These are phyloP conservation scores for Coleophoma eucalyptorum DNA, from an alignment of 2,329 filamentous ascomycete species.

Conservation along the genomic window DNA sequence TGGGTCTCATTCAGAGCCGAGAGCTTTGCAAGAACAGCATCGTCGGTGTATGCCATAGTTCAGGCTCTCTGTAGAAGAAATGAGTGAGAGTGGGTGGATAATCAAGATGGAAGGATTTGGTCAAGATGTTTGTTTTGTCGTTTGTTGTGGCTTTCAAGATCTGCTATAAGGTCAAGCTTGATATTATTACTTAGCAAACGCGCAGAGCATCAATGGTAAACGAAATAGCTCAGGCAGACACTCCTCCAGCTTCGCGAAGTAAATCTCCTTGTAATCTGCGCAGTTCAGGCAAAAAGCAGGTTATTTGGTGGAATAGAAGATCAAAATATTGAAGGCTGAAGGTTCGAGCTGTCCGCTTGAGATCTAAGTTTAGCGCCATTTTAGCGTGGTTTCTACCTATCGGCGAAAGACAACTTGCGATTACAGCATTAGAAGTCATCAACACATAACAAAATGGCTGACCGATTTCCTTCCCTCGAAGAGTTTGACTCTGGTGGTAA, in stretches of 20 bases:
- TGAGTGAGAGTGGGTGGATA: background rate
- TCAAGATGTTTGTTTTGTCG: background rate
- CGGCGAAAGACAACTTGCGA: background rate
- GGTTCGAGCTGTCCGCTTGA: background rate
- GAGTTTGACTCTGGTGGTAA: slow-evolving; percentile 51
- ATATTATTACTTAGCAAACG: background rate
- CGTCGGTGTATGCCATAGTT: slow-evolving; percentile 89
- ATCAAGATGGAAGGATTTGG: background rate
- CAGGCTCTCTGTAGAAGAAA: background rate
- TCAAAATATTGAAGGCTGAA: background rate
- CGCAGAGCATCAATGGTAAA: background rate
- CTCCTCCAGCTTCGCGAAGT: background rate
- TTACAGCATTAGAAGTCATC: background rate
- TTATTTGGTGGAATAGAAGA: no score
- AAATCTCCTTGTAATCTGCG: no score
- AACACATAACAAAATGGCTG: slow-evolving; percentile 42
- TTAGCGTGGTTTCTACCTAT: background rate
- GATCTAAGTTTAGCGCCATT: background rate
- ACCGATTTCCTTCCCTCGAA: slow-evolving; percentile 56
- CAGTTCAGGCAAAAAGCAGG: no score
- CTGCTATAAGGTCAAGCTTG: background rate
- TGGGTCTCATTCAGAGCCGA: slow-evolving; percentile 95
- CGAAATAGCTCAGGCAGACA: background rate
- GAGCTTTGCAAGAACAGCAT: slow-evolving; percentile 91
- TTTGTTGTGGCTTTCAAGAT: background rate